A percentile compares a stretch with the other conserved stretches of the same genome.
Evolutionary conservation across 306 rosid species (phyloP).

Genomic region (Quercus suber): DNA sequence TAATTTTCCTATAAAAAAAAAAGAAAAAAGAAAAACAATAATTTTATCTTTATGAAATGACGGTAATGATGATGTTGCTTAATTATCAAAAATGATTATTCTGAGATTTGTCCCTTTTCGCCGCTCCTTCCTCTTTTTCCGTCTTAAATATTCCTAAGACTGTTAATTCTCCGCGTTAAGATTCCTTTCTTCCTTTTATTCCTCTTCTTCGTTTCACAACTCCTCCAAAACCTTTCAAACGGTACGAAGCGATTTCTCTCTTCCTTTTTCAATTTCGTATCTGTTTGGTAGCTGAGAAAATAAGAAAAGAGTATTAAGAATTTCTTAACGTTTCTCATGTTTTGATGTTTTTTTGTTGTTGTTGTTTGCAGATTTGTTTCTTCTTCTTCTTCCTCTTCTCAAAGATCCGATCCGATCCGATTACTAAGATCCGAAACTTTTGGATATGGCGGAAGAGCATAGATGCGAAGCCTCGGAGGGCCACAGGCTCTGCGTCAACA

Average conservation of each 20-base stretch:
- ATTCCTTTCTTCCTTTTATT: constrained; percentile 28
- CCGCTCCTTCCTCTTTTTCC: constrained; percentile 39
- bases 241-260: constrained; percentile 19
- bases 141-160: constrained; percentile 20
- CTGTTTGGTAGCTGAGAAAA: constrained; percentile 20
- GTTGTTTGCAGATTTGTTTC: constrained; percentile 10
- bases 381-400: too few species aligned
- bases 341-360: neutral
- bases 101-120: constrained; percentile 50
- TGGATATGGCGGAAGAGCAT: constrained; percentile 86
- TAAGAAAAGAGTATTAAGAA: neutral
- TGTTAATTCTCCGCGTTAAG: constrained; percentile 34
- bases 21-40: too few species aligned
- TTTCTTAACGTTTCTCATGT: neutral
- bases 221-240: neutral
- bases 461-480: constrained; percentile 83
- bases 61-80: neutral
- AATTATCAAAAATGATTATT: constrained; percentile 20
- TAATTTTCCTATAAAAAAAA: too few species aligned
- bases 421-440: neutral
- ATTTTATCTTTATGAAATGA: too few species aligned
- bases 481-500: constrained; percentile 80
- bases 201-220: constrained; percentile 7
- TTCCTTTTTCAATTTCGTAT: neutral
- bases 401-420: neutral